These are phyloP conservation scores for Candida endomychidarum DNA, from an alignment of 805 yeast genomes.

Conservation along the genomic window DNA sequence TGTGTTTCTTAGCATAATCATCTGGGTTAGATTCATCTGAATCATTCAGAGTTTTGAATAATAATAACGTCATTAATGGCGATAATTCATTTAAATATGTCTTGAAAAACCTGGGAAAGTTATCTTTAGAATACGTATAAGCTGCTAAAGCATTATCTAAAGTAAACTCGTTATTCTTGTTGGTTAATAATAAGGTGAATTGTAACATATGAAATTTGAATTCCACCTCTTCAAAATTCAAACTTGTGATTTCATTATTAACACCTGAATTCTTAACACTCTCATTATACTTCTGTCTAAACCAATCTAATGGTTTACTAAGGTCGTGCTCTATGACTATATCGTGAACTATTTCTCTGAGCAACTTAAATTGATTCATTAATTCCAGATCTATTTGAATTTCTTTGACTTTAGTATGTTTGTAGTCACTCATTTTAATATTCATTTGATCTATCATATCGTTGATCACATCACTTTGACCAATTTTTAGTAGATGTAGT, in stretches of 20 bases:
- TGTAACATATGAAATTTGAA: slow-evolving; percentile 44
- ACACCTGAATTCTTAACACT: slow-evolving; percentile 4
- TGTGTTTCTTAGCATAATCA: slow-evolving; percentile 18
- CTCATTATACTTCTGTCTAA: slow-evolving; percentile 23
- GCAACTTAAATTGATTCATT: slow-evolving; percentile 26
- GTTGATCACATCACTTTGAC: slow-evolving; percentile 37
- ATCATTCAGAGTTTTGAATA: slow-evolving; percentile 14
- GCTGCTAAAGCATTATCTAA: slow-evolving; percentile 31
- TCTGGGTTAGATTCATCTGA: slow-evolving; percentile 12
- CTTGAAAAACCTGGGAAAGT: slow-evolving; percentile 33
- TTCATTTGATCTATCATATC: slow-evolving; percentile 26
- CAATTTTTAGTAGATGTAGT: slow-evolving; percentile 39
- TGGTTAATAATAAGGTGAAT: slow-evolving; percentile 30
- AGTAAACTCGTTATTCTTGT: slow-evolving; percentile 10
- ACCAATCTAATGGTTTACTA: slow-evolving; percentile 33
- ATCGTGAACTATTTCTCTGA: slow-evolving; percentile 36
- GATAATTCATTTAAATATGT: slow-evolving; percentile 34
- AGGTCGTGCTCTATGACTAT: slow-evolving; percentile 33
- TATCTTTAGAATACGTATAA: slow-evolving; percentile 36
- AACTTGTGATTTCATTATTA: background rate
- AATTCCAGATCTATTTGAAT: slow-evolving; percentile 23
- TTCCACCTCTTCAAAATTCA: slow-evolving; percentile 24
- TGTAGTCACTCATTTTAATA: background rate
- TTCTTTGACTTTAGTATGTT: slow-evolving; percentile 9
- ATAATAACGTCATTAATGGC: slow-evolving; percentile 33